Conservation (phyloP, 306 rosid genomes). For the Trifolium dubium region DNA sequence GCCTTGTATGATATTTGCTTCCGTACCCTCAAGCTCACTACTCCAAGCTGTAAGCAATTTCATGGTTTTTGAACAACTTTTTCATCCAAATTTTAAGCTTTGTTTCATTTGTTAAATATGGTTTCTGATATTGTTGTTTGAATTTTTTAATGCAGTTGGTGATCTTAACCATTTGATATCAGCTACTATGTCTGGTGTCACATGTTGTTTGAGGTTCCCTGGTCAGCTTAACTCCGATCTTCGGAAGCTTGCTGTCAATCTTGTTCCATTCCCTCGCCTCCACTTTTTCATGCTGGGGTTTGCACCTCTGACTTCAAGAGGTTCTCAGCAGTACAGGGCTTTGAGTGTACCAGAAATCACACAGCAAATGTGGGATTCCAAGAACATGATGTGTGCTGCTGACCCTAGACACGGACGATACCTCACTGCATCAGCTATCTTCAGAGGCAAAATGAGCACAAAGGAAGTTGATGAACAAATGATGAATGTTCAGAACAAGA, state of each 20-base stretch:
- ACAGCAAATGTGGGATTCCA: slow-evolving; percentile 19
- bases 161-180: slow-evolving; percentile 22
- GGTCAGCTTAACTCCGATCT: slow-evolving; percentile 9
- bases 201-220: slow-evolving; percentile 27
- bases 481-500: slow-evolving; percentile 23
- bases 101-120: neutral
- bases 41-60: slow-evolving; percentile 10
- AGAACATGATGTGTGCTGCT: slow-evolving; percentile 8
- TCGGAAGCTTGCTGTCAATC: neutral
- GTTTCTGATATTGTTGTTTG: neutral
- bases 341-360: slow-evolving; percentile 20
- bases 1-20: slow-evolving; percentile 26
- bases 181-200: slow-evolving; percentile 18
- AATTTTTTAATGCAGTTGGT: slow-evolving; percentile 18
- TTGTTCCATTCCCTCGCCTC: slow-evolving; percentile 20
- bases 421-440: slow-evolving; percentile 20
- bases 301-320: slow-evolving; percentile 17
- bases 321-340: slow-evolving; percentile 21
- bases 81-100: neutral
- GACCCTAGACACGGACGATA: slow-evolving; percentile 14
- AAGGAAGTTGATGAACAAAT: slow-evolving; percentile 21
- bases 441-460: slow-evolving; percentile 17
- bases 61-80: neutral
- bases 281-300: slow-evolving; percentile 17
- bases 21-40: slow-evolving; percentile 27